Evolutionary conservation across 768 basidiomycete genomes (phyloP), one percentile per base, ranked within the genome.

Genomic region (Pisolithus microcarpus): DNA sequence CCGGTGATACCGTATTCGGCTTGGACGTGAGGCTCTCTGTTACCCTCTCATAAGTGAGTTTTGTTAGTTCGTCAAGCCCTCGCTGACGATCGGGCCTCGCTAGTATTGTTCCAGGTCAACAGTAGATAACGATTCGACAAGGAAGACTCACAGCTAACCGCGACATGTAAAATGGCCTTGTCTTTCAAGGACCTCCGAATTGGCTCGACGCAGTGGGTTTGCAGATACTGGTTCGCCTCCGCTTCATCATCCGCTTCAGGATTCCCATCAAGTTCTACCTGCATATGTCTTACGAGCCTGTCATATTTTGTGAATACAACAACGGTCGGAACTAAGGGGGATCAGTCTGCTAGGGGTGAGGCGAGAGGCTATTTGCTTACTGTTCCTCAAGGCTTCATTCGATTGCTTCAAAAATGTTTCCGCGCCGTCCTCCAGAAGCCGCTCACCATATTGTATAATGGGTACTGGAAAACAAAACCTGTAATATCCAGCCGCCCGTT

Each of bases 251-350:
- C 21, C 18, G 26, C 28, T 45, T 45, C 28, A 26, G 30, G 31
- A 19, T 19, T n/a, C 15, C 4, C 26, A 1, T 26, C 5, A 8
- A 3, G 1, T 10, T 3, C 26, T 4, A 4, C 15, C 43, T 18
- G 1, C 8, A 46, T 4, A 10, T 34, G 1, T 56, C 45, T 28
- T 4, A 55, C 16, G 15, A 50, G 21, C 45, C 47, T 59, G 51
- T 53, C 56, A 18, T 34, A 46, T 23, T 46, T 31, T 36, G 45
- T 46, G 23, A 46, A 46, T 16, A 46, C 31, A 13, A 46, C 47
- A 46, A 21, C 11, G 7, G 28, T 54, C 54, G 45, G 45, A 46
- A 46, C 45, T 46, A 15, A 23, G 19, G 16, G 8, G 11, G 7
- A n/a, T 23, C 6, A 15, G 28, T 23, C 15, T 34, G 34, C 16